Evolutionary conservation across 495 filamentous ascomycete genomes (phyloP).

Genomic region (Penicillium waksmanii): DNA sequence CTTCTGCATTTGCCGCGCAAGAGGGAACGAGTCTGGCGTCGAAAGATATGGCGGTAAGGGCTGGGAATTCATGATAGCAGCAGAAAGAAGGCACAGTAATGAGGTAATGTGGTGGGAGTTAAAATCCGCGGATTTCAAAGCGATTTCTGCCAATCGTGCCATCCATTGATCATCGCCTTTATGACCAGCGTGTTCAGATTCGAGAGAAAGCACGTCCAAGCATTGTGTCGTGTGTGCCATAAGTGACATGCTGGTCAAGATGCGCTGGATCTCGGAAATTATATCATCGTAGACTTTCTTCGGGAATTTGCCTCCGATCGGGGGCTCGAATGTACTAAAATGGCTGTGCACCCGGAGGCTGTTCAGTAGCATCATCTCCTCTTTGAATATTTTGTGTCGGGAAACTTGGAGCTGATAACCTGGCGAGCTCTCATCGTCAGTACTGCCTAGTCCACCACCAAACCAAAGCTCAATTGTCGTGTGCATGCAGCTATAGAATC

Average conservation of each 20-base stretch:
- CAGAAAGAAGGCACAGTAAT: conserved; percentile 68
- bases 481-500: conserved; percentile 71
- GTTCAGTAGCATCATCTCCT: conserved; percentile 39
- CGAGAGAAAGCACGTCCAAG: conserved; percentile 26
- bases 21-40: conserved; percentile 58
- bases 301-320: conserved; percentile 43
- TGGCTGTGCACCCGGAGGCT: conserved; percentile 38
- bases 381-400: conserved; percentile 36
- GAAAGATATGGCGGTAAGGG: conserved; percentile 63
- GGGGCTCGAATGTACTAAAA: conserved; percentile 40
- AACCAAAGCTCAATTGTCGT: conserved; percentile 65
- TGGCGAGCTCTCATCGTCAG: conserved; percentile 29
- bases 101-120: conserved; percentile 65
- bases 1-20: conserved; percentile 54
- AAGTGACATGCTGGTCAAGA: conserved; percentile 67
- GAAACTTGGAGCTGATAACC: conserved; percentile 23
- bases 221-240: conserved; percentile 56
- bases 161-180: conserved; percentile 28
- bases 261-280: conserved; percentile 43
- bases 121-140: conserved; percentile 46
- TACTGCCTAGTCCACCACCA: conserved; percentile 58
- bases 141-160: conserved; percentile 30
- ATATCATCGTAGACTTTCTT: conserved; percentile 37
- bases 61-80: conserved; percentile 60
- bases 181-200: conserved; percentile 8